These are phyloP conservation scores for Tillandsia leiboldiana DNA, from an alignment of 176 grass and related monocot genomes.

Conservation along the genomic window DNA sequence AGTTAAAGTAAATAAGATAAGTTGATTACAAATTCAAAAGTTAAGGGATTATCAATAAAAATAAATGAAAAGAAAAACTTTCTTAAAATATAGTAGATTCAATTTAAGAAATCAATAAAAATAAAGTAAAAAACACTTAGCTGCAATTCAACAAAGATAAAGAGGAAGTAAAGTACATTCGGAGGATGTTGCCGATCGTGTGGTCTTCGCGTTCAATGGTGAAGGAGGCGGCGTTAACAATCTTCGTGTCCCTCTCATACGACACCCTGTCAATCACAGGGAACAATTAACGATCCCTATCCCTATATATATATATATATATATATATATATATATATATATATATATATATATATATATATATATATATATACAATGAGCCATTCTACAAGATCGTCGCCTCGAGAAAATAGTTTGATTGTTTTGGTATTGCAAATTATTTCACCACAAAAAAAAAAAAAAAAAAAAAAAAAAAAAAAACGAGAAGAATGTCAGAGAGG, in stretches of 20 bases:
- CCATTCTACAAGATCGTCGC: neutral
- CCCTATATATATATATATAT: no score
- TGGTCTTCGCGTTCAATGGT: conserved; percentile 45
- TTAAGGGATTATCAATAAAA: neutral
- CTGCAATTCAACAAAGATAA: neutral
- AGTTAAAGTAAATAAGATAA: no score
- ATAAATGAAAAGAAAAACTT: conserved; percentile 1
- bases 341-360: no score
- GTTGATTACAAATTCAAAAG: neutral
- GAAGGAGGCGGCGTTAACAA: conserved; percentile 41
- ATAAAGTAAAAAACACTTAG: no score
- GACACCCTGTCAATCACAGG: conserved; percentile 29
- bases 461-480: neutral
- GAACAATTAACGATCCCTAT: no score
- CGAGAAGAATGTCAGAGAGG: neutral
- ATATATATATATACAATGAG: no score
- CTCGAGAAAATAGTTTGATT: no score
- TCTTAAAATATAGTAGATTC: no score
- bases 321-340: no score
- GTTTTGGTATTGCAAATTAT: no score
- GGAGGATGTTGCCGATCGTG: conserved; percentile 43
- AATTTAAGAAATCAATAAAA: no score
- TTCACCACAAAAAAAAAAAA: neutral
- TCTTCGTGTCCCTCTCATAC: conserved; percentile 53
- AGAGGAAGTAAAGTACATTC: conserved; percentile 24